These are phyloP conservation scores for Decorospora gaudefroyi DNA, from an alignment of 2,329 filamentous ascomycete species.

Conservation along the genomic window DNA sequence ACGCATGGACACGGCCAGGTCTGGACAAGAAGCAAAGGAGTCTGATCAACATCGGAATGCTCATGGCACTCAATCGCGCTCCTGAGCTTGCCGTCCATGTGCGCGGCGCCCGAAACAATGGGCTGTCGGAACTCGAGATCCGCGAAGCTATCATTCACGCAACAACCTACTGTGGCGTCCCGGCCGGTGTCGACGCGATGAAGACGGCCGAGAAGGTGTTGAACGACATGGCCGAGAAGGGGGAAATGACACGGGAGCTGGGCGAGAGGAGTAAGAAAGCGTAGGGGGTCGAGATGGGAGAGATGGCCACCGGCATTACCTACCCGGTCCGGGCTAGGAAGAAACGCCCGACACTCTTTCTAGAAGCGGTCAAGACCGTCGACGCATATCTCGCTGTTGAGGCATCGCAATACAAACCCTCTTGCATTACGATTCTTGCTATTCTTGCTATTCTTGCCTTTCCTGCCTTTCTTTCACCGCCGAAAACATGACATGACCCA, in stretches of 20 bases:
- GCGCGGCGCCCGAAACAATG: conserved; percentile 67
- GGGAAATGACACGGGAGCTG: conserved; percentile 46
- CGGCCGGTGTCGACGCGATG: conserved; percentile 60
- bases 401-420: background rate
- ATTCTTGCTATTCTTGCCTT: no score
- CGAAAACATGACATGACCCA: conserved; percentile 2
- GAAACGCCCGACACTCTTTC: background rate
- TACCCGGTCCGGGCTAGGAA: background rate
- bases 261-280: conserved; percentile 39
- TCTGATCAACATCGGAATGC: conserved; percentile 67
- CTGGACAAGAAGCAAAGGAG: conserved; percentile 64
- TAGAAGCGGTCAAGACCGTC: background rate
- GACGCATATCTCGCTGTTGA: background rate
- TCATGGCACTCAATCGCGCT: conserved; percentile 63
- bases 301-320: background rate
- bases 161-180: conserved; percentile 59
- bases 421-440: background rate
- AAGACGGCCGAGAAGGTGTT: conserved; percentile 57
- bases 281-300: no score
- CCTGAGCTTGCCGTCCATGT: conserved; percentile 66
- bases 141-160: conserved; percentile 61
- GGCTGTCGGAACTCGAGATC: conserved; percentile 64
- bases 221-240: conserved; percentile 57
- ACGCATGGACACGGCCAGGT: conserved; percentile 66
- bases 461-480: no score